These are phyloP conservation scores for Suillus bovinus DNA, from an alignment of 768 basidiomycete species.

Conservation along the genomic window DNA sequence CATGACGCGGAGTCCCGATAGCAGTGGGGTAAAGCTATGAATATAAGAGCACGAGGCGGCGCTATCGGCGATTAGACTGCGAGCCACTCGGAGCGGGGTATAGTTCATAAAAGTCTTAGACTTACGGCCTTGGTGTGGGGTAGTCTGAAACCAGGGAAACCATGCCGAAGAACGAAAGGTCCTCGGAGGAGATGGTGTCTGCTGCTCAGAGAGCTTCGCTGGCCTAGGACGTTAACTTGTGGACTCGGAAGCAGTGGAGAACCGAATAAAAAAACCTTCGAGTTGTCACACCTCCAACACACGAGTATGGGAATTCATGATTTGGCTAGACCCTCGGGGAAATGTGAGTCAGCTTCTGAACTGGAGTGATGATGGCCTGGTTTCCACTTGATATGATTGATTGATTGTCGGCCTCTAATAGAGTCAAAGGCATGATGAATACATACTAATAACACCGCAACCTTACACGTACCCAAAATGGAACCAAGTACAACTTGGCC, in stretches of 20 bases:
- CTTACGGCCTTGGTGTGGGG: constrained; percentile 4
- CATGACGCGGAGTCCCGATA: not conserved
- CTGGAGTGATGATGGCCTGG: too few species aligned
- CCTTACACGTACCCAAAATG: not conserved
- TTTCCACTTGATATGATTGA: too few species aligned
- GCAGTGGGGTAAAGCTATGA: not conserved
- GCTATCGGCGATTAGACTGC: not conserved
- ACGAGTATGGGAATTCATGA: too few species aligned
- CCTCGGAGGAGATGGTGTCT: not conserved
- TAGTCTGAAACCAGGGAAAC: not conserved
- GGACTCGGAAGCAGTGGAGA: not conserved
- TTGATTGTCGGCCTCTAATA: constrained; percentile 2
- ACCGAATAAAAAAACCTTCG: not conserved
- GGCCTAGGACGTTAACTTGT: not conserved
- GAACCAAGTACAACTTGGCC: not conserved
- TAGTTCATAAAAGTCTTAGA: not conserved
- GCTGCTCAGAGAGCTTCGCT: not conserved
- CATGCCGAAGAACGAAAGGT: not conserved
- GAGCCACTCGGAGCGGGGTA: not conserved
- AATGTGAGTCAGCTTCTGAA: not conserved
- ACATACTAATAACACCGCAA: too few species aligned
- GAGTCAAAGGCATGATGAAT: too few species aligned
- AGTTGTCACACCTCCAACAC: not conserved
- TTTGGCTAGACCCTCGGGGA: not conserved
- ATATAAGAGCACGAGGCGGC: constrained; percentile 4